Base-by-base conservation (phyloP, 148 eudicot genomes). In the Mesembryanthemum crystallinum region DNA sequence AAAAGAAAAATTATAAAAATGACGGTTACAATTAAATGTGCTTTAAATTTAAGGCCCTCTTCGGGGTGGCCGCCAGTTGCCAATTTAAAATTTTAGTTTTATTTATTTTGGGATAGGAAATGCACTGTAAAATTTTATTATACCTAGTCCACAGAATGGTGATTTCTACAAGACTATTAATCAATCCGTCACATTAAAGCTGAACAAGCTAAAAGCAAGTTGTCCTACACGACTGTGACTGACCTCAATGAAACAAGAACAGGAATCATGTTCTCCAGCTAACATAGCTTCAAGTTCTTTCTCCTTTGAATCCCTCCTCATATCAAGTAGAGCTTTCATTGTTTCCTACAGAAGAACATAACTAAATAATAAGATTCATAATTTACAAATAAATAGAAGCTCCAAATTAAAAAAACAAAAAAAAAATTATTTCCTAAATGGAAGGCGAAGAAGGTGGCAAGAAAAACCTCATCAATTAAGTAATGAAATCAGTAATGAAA, bases 231-330 rank as follows among this genome's bases (percentile, higher is more conserved):
- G 7, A 67, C 5, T 23, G 0, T 11, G 1, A 10, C 7, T 55
- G 18, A 92, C 98, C 98, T 96, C 99, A 58, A 96, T 89, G 80
- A 87, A 96, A 83, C 99, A 96, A 86, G 99, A 89, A 82, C 86
- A 91, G 68, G 91, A 74, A 82, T 96, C 99, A 37, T 89, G 89
- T 70, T 96, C 99, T 73, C 93, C 98, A 72, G 98, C 37, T 76
- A 96, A 80, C 81, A 96, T 80, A 77, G 99, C 99, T 76, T 88
- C 91, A 39, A 92, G 90, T 84, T 96, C 99, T 81, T 87, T 96
- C 83, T 91, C 99, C 82, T 91, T 91, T 64, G 89, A 73, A 77
- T 76, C 83, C 76, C 76, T 87, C 86, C 99, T 91, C 89, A 92
- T 87, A 47, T n/a, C 77, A 72, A 84, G 81, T 74, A 92, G 81